A percentile compares a stretch with the other conserved stretches of the same genome.
phyloP scores from a whole-genome alignment of 148 eudicot genomes.

The Spergularia marina region DNA sequence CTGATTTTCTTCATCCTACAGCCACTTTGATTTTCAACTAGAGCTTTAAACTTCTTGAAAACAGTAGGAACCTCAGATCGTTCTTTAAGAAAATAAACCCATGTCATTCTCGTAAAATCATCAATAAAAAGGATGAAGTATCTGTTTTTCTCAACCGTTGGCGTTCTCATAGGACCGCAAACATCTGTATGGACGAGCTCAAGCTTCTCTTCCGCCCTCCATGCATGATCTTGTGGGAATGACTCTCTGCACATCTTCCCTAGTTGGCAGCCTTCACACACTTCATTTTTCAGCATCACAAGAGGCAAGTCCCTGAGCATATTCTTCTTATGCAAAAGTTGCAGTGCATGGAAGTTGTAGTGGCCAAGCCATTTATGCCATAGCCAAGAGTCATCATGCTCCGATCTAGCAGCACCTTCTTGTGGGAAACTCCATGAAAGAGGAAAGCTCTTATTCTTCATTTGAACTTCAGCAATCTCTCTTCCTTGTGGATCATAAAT shows the following conservation, averaged over 20 bases:
- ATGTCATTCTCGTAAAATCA: slow-evolving; percentile 11
- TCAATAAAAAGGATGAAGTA: slow-evolving; percentile 25
- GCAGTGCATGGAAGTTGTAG: not conserved
- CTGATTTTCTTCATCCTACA: not conserved
- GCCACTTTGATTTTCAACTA: slow-evolving; percentile 24
- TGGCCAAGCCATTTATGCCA: no score
- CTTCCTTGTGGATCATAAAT: no score
- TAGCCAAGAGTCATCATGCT: no score
- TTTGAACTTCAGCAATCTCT: no score
- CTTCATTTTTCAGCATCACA: not conserved
- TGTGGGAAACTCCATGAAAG: no score
- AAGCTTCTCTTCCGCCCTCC: slow-evolving; percentile 11
- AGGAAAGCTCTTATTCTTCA: no score
- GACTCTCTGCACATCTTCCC: not conserved
- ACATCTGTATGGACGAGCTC: slow-evolving; percentile 12
- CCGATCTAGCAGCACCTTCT: no score
- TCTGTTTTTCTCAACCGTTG: not conserved
- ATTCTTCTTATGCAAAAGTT: not conserved
- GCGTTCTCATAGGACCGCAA: slow-evolving; percentile 11
- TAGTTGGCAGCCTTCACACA: not conserved
- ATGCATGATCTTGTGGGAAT: not conserved
- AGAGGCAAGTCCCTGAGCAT: not conserved
- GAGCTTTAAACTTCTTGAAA: slow-evolving; percentile 1
- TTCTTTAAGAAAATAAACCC: slow-evolving; percentile 21
- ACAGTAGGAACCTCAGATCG: not conserved